Evolutionary conservation across 2,329 filamentous ascomycete species (phyloP).

Genomic region (Diplodia sapinea): DNA sequence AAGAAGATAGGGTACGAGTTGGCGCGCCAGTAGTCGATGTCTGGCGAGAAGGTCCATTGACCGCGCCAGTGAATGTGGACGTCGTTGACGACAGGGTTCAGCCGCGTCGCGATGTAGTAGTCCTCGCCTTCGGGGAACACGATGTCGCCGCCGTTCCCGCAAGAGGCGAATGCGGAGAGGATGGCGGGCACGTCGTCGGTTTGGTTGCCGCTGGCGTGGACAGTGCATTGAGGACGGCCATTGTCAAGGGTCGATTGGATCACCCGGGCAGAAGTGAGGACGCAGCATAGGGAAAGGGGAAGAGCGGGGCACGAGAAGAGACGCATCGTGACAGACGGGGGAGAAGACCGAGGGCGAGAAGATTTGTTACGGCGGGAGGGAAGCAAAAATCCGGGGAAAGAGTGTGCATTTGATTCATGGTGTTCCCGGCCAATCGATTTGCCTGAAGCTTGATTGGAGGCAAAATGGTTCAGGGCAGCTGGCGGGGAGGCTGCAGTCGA

Average conservation of each 20-base stretch:
- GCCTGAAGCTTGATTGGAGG: constrained; percentile 18
- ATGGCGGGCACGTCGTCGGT: constrained; percentile 52
- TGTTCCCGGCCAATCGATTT: neutral
- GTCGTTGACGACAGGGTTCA: constrained; percentile 59
- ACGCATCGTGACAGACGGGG: constrained; percentile 1
- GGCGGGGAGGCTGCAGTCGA: constrained; percentile 14
- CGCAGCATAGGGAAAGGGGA: neutral
- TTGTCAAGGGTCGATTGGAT: constrained; percentile 11
- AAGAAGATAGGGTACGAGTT: constrained; percentile 61
- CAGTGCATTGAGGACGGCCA: constrained; percentile 45
- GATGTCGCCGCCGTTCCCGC: constrained; percentile 52
- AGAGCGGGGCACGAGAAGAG: constrained; percentile 4
- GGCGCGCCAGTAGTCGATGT: constrained; percentile 62
- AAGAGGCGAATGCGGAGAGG: constrained; percentile 49
- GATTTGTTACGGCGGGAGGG: neutral
- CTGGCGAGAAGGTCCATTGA: constrained; percentile 57
- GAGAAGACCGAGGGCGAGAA: neutral
- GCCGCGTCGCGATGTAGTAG: constrained; percentile 58
- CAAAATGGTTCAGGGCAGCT: constrained; percentile 1
- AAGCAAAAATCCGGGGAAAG: constrained; percentile 8
- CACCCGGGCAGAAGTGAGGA: constrained; percentile 2
- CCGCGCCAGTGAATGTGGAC: constrained; percentile 61
- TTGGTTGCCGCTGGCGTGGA: constrained; percentile 47
- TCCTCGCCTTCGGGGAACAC: constrained; percentile 58
- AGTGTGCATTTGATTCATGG: constrained; percentile 2